phyloP scores from a whole-genome alignment of 345 rosid genomes.

The Gossypium rotundifolium region DNA sequence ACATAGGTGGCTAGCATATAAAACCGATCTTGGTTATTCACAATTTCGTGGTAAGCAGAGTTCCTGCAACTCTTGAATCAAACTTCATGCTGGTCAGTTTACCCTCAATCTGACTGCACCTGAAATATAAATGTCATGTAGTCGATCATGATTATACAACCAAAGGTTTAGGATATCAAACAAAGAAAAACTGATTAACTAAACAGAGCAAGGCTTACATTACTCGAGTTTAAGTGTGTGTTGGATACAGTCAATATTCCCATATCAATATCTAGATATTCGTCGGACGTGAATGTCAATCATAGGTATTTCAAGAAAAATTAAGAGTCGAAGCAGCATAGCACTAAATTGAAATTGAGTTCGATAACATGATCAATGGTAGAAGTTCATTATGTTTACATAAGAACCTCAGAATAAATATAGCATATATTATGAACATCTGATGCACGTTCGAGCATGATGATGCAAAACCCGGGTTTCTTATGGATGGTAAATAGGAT shows the following conservation, averaged over 20 bases:
- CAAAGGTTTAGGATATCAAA: background rate
- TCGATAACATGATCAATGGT: background rate
- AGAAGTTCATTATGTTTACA: constrained; percentile 1
- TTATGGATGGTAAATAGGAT: background rate
- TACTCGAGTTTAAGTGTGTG: background rate
- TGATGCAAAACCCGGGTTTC: background rate
- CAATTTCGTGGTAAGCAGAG: background rate
- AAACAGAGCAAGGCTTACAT: background rate
- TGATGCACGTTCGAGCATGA: background rate
- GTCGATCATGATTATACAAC: background rate
- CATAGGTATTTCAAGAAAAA: background rate
- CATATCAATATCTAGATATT: background rate
- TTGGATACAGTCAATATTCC: background rate
- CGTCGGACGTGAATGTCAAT: background rate
- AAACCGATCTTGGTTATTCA: background rate
- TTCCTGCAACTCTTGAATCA: background rate
- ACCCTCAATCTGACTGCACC: constrained; percentile 1
- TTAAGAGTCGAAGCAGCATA: background rate
- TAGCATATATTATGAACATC: background rate
- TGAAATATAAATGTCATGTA: background rate
- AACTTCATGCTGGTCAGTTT: background rate
- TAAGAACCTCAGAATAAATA: background rate
- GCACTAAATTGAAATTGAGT: background rate
- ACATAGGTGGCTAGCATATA: background rate
- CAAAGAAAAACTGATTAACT: background rate